A percentile compares a stretch with the other conserved stretches of the same genome.
phyloP scores from a whole-genome alignment of 371 early-diverging fungal species.

The Nematocida sp. region DNA sequence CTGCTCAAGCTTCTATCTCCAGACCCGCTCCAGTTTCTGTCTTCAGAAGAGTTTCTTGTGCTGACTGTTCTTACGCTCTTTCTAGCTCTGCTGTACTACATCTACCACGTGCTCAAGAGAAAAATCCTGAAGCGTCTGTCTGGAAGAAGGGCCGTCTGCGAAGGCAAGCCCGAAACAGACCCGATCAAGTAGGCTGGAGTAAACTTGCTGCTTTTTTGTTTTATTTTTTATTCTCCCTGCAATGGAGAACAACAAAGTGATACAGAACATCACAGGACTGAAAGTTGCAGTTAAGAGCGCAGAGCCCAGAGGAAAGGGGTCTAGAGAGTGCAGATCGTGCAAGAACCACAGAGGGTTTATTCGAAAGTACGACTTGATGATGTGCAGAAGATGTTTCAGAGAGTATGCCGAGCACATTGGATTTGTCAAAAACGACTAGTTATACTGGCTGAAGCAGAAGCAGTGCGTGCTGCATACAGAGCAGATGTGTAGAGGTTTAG shows the following conservation, averaged over 20 bases:
- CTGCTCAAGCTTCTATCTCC: constrained; percentile 17
- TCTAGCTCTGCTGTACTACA: not conserved
- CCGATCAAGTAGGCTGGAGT: not conserved
- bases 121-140: not conserved
- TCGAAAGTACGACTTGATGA: constrained; percentile 93
- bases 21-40: constrained; percentile 5
- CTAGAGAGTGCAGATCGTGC: constrained; percentile 61
- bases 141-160: not conserved
- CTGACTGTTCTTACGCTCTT: constrained; percentile 12
- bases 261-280: constrained; percentile 25
- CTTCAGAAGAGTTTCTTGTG: constrained; percentile 19
- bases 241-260: constrained; percentile 31
- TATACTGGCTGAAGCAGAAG: not conserved
- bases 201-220: constrained; percentile 22
- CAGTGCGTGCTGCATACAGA: no score
- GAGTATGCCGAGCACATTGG: constrained; percentile 95
- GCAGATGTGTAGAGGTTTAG: no score
- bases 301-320: constrained; percentile 55
- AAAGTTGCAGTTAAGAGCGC: constrained; percentile 27
- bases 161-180: not conserved
- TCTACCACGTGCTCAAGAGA: not conserved
- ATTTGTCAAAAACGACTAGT: constrained; percentile 67
- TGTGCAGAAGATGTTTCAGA: constrained; percentile 99
- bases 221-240: constrained; percentile 25
- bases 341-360: constrained; percentile 96